Evolutionary conservation across 176 grass and related monocot species (phyloP), one percentile per base, ranked within the genome.

Genomic region (Zea luxurians): DNA sequence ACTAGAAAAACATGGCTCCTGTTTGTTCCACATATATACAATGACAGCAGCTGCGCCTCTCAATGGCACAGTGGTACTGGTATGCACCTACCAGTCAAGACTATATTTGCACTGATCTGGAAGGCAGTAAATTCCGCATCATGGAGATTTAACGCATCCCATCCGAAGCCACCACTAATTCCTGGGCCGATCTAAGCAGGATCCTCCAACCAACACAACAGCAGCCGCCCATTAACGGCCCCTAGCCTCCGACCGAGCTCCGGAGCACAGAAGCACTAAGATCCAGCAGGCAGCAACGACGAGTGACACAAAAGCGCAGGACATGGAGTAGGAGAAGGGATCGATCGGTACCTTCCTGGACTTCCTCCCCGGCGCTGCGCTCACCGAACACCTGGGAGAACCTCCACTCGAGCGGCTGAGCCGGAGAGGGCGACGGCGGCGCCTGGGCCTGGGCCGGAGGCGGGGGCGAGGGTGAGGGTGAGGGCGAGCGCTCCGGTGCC

Each of bases 301-400:
- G 43, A 78, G 57, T 13, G 52, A 47, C 76, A 50, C 12, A 74
- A 63, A 86, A 44, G 55, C 5, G 18, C 48, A 3, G 48, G 68
- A 80, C 15, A 57, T 45, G 54, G 74, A 66, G 85, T 17, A 53
- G 45, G 49, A 11, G 27, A 64, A 82, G 55, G 59, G 79, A 85
- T 88, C 70, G 83, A 90, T 90, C 65, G 75, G 75, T 89, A 93
- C 91, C 91, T 34, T 93, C 91, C 80, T 93, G 91, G 78, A 93
- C 91, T 46, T 93, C 91, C 91, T 93, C 88, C 66, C 91, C 91
- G 71, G 83, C 83, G 37, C 82, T 78, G 69, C 91, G 91, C 85
- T 93, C 91, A 48, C 91, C 91, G 75, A 93, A 93, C 64, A 93
- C 91, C 91, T 93, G 91, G 48, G 91, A 93, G 85, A 93, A 93